Conservation (phyloP, 352 stramenopile genomes). For the Aphanomyces stellatus region DNA sequence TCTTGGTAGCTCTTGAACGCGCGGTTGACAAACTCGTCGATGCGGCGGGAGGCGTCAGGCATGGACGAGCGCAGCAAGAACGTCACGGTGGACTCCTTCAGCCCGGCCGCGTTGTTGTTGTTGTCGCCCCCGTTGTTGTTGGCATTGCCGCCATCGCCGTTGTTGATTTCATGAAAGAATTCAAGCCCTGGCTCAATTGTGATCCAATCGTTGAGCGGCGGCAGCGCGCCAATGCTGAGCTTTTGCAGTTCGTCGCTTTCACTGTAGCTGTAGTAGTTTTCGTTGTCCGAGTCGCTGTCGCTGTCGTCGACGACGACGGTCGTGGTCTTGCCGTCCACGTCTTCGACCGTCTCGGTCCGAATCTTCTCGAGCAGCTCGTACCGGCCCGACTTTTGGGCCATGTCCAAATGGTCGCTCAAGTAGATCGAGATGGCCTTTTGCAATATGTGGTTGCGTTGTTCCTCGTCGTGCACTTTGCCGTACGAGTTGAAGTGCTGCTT, state of each 20-base stretch:
- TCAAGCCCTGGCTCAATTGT: slow-evolving; percentile 30
- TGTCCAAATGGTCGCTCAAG: slow-evolving; percentile 29
- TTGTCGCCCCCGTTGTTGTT: background rate
- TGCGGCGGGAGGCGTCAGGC: slow-evolving; percentile 28
- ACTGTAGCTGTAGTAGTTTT: background rate
- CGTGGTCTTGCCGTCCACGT: background rate
- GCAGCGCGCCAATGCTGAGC: slow-evolving; percentile 33
- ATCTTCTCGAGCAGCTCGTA: slow-evolving; percentile 41
- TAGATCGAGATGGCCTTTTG: slow-evolving; percentile 42
- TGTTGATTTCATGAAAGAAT: slow-evolving; percentile 27
- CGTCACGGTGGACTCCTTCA: slow-evolving; percentile 14
- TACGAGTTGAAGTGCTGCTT: slow-evolving; percentile 31
- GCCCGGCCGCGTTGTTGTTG: background rate
- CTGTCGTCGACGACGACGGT: slow-evolving; percentile 21
- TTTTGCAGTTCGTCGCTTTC: slow-evolving; percentile 20
- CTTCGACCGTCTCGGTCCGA: slow-evolving; percentile 20
- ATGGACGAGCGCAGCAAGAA: slow-evolving; percentile 12
- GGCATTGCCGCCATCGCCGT: background rate
- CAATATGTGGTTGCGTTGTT: slow-evolving; percentile 40
- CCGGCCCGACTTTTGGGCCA: slow-evolving; percentile 33
- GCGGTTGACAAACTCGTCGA: slow-evolving; percentile 30
- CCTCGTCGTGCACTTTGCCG: slow-evolving; percentile 30
- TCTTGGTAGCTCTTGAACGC: slow-evolving; percentile 34
- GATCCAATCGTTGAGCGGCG: slow-evolving; percentile 37
- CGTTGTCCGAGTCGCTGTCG: background rate